phyloP scores from a whole-genome alignment of 1,284 basidiomycete genomes.

The Inonotus hispidus region DNA sequence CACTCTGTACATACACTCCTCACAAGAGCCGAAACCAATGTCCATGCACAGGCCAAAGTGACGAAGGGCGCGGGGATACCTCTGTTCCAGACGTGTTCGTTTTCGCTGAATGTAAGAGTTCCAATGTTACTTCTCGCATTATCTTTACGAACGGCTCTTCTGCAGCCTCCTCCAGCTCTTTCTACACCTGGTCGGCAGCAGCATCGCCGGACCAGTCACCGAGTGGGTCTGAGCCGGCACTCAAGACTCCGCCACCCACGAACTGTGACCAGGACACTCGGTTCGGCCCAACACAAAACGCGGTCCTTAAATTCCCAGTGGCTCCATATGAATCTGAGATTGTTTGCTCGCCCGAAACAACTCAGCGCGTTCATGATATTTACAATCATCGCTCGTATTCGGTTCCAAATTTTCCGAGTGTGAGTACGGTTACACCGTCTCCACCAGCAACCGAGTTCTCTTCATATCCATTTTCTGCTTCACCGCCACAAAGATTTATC shows the following conservation, averaged over 20 bases:
- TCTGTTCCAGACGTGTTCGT: slow-evolving; percentile 16
- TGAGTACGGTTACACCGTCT: background rate
- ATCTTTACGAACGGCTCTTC: background rate
- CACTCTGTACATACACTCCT: slow-evolving; percentile 18
- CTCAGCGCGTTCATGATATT: background rate
- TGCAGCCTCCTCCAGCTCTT: slow-evolving; percentile 13
- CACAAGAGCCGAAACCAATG: slow-evolving; percentile 17
- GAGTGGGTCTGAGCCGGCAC: slow-evolving; percentile 4
- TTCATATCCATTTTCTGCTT: background rate
- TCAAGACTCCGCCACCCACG: slow-evolving; percentile 10
- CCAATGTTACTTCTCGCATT: background rate
- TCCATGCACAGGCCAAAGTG: slow-evolving; percentile 12
- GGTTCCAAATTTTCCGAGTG: slow-evolving; percentile 1
- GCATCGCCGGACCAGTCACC: slow-evolving; percentile 16
- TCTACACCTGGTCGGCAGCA: slow-evolving; percentile 15
- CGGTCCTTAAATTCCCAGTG: background rate
- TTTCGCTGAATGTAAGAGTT: slow-evolving; percentile 12
- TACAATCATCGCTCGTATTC: slow-evolving; percentile 8
- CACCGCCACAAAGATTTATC: background rate
- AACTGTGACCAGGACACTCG: slow-evolving; percentile 2
- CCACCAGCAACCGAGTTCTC: background rate
- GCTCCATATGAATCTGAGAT: background rate
- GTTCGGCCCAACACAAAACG: background rate
- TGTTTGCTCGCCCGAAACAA: background rate
- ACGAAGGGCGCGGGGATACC: slow-evolving; percentile 1